Base-by-base conservation (phyloP, 1,284 basidiomycete genomes). In the Pyrrhoderma lamaoense region DNA sequence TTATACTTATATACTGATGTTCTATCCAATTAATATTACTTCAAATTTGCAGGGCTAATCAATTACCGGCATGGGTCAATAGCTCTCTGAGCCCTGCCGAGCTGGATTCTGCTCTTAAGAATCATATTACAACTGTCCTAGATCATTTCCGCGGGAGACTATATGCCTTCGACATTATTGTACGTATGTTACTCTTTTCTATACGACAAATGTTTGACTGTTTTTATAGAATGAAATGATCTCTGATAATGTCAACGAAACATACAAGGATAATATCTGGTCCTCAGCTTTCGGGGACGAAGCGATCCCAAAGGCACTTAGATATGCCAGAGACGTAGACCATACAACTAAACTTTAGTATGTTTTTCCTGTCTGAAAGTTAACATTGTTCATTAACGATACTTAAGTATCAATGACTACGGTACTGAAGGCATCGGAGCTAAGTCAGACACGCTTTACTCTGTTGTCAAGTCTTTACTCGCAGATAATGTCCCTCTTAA, bases 401-500 rank as follows among this genome's bases (percentile, higher is more conserved):
- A 18, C 35, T 34, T 7, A 31, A 55, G 53, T 23, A 55, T 55
- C 16, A 55, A 55, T 14, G 53, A 55, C 37, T 55, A 51, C 44
- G 53, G 53, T 8, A 55, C 36, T 34, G 53, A 55, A 23, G 53
- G 53, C 18, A 37, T 55, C 38, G 48, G 48, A 23, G 31, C 49
- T 7, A 55, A 55, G n/a, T 55, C 53, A 13, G 49, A 55, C 35
- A 51, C 48, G 18, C 44, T 55, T 18, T 55, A 43, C 45, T 47
- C 25, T 34, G 49, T 55, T 31, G 53, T 51, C 13, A 11, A 46
- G 22, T 43, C 44, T 7, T 55, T 55, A 44, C 18, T 55, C 14
- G 25, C 11, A n/a, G 45, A 55, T 37, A 49, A 49, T 31, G 53
- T 55, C 7, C 77, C 78, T n/a, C 36, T 55, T 13, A 49, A 55